Conservation (phyloP, 2,329 filamentous ascomycete species). For the Pseudonectria foliicola region DNA sequence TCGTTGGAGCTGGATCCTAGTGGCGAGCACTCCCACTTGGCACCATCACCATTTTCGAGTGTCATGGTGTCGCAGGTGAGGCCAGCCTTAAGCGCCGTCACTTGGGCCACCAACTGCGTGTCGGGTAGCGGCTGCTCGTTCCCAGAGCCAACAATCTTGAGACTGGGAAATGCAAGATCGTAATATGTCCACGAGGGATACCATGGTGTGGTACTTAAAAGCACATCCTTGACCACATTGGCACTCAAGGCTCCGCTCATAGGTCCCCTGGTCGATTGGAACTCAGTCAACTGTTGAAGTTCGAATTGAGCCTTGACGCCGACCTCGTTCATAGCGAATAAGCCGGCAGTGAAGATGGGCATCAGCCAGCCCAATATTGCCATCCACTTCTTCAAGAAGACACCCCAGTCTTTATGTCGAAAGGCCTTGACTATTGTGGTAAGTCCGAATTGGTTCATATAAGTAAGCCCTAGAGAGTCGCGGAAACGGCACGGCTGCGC, state of each 20-base stretch:
- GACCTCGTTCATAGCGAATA: conserved; percentile 18
- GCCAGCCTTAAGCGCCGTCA: conserved; percentile 11
- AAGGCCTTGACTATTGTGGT: conserved; percentile 18
- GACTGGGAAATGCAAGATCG: conserved; percentile 16
- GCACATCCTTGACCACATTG: conserved; percentile 11
- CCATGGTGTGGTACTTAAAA: conserved; percentile 13
- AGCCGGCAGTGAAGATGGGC: conserved; percentile 22
- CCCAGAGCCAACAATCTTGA: conserved; percentile 11
- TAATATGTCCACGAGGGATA: conserved; percentile 22
- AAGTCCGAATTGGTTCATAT: conserved; percentile 22
- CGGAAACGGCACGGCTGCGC: conserved; percentile 14
- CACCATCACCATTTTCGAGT: conserved; percentile 8
- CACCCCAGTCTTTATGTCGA: conserved; percentile 19
- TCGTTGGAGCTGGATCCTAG: conserved; percentile 9
- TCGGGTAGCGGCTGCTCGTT: conserved; percentile 17
- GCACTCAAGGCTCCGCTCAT: conserved; percentile 8
- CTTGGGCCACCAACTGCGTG: conserved; percentile 13
- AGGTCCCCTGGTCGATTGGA: conserved; percentile 15
- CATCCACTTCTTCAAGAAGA: conserved; percentile 19
- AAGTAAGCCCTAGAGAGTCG: conserved; percentile 19
- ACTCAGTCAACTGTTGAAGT: conserved; percentile 14
- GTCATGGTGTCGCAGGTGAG: conserved; percentile 17
- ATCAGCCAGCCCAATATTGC: conserved; percentile 22
- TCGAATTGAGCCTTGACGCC: conserved; percentile 13
- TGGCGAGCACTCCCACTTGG: conserved; percentile 13